Evolutionary conservation across 176 grass and related monocot species (phyloP).

Genomic region (Coix lacrymajobi): DNA sequence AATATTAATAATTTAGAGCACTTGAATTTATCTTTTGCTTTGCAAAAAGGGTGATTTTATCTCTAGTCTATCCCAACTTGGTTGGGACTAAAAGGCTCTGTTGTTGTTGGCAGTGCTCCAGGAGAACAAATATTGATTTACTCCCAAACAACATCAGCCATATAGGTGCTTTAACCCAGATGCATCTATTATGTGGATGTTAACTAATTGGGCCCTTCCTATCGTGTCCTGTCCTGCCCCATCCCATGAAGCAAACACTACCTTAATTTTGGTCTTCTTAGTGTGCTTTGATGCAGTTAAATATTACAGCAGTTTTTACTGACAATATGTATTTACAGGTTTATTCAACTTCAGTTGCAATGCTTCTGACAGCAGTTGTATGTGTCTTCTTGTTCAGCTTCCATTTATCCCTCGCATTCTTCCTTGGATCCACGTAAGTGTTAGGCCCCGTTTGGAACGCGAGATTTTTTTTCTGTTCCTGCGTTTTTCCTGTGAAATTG

Average conservation of each 20-base stretch:
- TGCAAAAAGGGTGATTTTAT: neutral
- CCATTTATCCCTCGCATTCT: conserved; percentile 60
- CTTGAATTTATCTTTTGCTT: neutral
- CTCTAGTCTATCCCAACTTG: neutral
- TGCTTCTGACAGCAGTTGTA: conserved; percentile 62
- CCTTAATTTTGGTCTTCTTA: neutral
- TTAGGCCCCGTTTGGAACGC: too few species aligned
- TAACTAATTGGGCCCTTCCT: neutral
- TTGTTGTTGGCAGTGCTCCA: neutral
- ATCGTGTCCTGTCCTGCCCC: neutral
- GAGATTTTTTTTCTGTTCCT: too few species aligned
- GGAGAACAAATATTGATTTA: neutral
- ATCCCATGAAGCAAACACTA: neutral
- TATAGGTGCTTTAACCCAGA: neutral
- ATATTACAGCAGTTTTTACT: neutral
- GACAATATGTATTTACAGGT: conserved; percentile 37
- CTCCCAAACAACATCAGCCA: neutral
- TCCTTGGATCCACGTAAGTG: conserved; percentile 65
- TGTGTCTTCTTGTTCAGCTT: conserved; percentile 57
- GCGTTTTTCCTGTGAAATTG: too few species aligned
- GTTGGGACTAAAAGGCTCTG: neutral
- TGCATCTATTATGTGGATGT: neutral
- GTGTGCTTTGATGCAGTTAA: neutral
- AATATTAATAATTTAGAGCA: neutral
- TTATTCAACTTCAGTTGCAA: conserved; percentile 74